These are phyloP conservation scores for Xylaria bambusicola DNA, from an alignment of 495 filamentous ascomycete species.

Conservation along the genomic window DNA sequence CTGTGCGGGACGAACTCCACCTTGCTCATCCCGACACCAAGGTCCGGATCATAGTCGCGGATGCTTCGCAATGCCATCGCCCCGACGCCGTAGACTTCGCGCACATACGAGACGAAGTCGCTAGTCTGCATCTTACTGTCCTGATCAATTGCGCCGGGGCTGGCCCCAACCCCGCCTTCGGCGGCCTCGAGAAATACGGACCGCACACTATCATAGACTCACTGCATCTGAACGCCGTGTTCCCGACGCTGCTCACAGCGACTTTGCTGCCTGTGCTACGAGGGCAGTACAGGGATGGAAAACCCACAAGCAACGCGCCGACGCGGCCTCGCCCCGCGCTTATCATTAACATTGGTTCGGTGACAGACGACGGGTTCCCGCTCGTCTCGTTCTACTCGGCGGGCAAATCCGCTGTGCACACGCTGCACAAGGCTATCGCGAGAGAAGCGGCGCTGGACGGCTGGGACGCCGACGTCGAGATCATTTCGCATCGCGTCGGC, in stretches of 20 bases:
- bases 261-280: conserved; percentile 6
- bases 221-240: conserved; percentile 13
- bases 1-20: conserved; percentile 20
- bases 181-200: conserved; percentile 7
- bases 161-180: conserved; percentile 14
- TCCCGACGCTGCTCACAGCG: conserved; percentile 16
- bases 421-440: conserved; percentile 17
- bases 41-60: conserved; percentile 27
- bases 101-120: conserved; percentile 16
- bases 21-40: conserved; percentile 31
- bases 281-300: conserved; percentile 1
- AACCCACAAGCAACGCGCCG: too few species aligned
- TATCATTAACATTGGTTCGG: conserved; percentile 31
- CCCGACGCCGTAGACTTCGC: conserved; percentile 18
- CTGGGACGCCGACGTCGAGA: conserved; percentile 25
- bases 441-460: background rate
- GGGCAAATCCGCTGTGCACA: conserved; percentile 23
- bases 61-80: conserved; percentile 23
- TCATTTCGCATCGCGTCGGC: conserved; percentile 27
- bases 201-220: background rate
- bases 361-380: conserved; percentile 29
- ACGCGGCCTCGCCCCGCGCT: conserved; percentile 17
- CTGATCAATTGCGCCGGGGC: conserved; percentile 37
- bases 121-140: conserved; percentile 34
- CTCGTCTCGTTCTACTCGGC: conserved; percentile 29